A percentile compares a stretch with the other conserved stretches of the same genome.
phyloP scores from a whole-genome alignment of 805 yeast genomes.

The Teunomyces pallodes region DNA sequence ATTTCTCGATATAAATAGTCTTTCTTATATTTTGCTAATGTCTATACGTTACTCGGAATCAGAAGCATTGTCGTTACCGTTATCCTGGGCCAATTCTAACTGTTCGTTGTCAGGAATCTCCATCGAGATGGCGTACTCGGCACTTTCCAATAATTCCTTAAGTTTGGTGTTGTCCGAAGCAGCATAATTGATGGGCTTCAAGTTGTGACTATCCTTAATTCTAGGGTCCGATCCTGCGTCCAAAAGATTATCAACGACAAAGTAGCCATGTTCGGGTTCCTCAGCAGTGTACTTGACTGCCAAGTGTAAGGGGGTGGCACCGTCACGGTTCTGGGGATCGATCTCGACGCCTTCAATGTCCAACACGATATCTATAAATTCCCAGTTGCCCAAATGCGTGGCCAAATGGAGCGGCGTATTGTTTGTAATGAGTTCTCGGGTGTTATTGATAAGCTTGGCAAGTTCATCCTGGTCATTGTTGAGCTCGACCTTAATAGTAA shows the following conservation, averaged over 20 bases:
- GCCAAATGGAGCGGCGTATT: conserved; percentile 82
- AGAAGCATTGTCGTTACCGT: conserved; percentile 33
- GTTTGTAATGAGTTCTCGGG: conserved; percentile 69
- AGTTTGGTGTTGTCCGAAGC: conserved; percentile 54
- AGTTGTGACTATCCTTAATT: conserved; percentile 44
- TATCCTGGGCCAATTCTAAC: conserved; percentile 23
- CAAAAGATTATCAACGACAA: conserved; percentile 72
- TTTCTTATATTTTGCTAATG: not conserved
- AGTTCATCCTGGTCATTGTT: conserved; percentile 38
- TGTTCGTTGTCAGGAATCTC: conserved; percentile 31
- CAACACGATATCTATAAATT: conserved; percentile 73
- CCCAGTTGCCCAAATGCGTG: conserved; percentile 79
- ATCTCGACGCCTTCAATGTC: conserved; percentile 91
- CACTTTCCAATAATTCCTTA: conserved; percentile 67
- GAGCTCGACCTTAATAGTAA: conserved; percentile 49
- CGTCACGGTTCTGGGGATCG: conserved; percentile 74
- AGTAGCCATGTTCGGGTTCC: conserved; percentile 84
- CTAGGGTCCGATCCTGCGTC: conserved; percentile 90
- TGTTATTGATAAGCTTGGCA: conserved; percentile 56
- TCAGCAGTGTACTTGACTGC: conserved; percentile 75
- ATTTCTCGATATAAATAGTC: conserved; percentile 24
- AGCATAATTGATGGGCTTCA: conserved; percentile 74
- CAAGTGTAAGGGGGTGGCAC: conserved; percentile 86
- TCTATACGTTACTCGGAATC: conserved; percentile 26
- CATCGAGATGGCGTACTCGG: conserved; percentile 67